These are phyloP conservation scores for Tulasnella sp. DNA, from an alignment of 768 basidiomycete species.

Conservation along the genomic window DNA sequence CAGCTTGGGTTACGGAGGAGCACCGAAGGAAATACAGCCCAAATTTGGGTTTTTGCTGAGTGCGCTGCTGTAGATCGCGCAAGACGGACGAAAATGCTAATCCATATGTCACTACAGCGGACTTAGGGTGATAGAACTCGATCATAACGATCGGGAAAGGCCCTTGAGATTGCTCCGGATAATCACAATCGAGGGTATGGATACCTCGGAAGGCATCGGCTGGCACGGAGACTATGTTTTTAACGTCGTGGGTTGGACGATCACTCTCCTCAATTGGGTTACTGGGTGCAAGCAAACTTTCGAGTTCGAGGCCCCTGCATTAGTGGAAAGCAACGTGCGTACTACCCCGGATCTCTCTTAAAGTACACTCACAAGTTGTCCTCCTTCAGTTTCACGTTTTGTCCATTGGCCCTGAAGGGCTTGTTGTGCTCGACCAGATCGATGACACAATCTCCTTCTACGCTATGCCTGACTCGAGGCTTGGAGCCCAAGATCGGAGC, in stretches of 20 bases:
- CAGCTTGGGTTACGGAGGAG: background rate
- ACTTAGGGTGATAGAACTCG: background rate
- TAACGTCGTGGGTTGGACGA: background rate
- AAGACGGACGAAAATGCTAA: background rate
- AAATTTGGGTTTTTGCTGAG: background rate
- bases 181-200: background rate
- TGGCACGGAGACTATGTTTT: background rate
- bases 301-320: background rate
- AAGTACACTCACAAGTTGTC: background rate
- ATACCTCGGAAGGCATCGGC: background rate
- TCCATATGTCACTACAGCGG: background rate
- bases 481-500: background rate
- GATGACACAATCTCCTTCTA: background rate
- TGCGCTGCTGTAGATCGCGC: background rate
- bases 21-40: background rate
- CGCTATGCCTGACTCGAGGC: background rate
- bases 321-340: background rate
- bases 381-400: background rate
- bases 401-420: background rate
- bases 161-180: background rate
- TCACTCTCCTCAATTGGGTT: background rate
- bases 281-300: background rate
- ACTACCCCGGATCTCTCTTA: background rate
- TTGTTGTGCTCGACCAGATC: background rate
- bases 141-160: background rate